phyloP scores from a whole-genome alignment of 768 basidiomycete genomes.

The Rhodotorula paludigena region DNA sequence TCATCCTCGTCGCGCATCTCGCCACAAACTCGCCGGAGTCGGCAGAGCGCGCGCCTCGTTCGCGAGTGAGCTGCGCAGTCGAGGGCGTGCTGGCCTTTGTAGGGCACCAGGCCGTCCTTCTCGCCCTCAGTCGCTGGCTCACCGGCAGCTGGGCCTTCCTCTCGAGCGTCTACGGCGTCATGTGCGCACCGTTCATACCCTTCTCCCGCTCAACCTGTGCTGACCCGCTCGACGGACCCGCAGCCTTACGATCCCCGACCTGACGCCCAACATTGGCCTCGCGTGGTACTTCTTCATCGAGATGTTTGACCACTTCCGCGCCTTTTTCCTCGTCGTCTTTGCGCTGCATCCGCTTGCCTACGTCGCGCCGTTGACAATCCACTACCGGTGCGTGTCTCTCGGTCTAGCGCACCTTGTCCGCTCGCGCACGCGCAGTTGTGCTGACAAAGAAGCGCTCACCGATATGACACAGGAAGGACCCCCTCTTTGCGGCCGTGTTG shows the following conservation, averaged over 20 bases:
- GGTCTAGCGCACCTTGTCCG: no score
- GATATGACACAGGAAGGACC: constrained; percentile 61
- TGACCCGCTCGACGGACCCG: background rate
- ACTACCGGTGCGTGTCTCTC: constrained; percentile 17
- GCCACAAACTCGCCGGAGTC: no score
- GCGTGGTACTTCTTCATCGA: constrained; percentile 99
- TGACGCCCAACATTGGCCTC: constrained; percentile 87
- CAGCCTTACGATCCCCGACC: constrained; percentile 75
- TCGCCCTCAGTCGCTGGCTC: constrained; percentile 11
- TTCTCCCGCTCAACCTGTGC: background rate
- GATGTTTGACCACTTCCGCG: constrained; percentile 96
- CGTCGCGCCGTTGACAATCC: constrained; percentile 59
- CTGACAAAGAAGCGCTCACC: no score
- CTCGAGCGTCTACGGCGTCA: constrained; percentile 29
- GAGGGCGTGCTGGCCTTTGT: constrained; percentile 56
- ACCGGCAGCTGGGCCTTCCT: constrained; percentile 39
- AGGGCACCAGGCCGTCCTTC: constrained; percentile 49
- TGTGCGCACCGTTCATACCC: constrained; percentile 21
- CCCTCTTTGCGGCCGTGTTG: constrained; percentile 71
- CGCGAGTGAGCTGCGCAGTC: background rate
- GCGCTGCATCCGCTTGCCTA: constrained; percentile 80
- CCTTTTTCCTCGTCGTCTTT: constrained; percentile 91
- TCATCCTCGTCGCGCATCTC: constrained; percentile 59
- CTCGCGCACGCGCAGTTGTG: background rate
- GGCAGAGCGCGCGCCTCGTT: background rate